A percentile compares a stretch with the other conserved stretches of the same genome.
Evolutionary conservation across 202 grass and related monocot genomes (phyloP).

Genomic region (Bolboschoenoplectus hybrid): DNA sequence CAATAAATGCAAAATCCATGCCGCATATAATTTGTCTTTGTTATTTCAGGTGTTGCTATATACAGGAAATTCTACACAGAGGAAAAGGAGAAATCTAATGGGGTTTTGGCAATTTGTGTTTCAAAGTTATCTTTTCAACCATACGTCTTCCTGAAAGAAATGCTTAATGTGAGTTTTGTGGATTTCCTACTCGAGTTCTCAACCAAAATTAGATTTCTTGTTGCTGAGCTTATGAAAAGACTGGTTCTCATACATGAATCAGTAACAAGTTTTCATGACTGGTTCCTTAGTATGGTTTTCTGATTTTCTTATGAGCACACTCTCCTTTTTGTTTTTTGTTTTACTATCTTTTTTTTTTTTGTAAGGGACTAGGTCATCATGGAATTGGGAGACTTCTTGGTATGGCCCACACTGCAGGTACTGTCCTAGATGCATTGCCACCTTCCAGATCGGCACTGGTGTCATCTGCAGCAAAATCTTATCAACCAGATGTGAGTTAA

Average conservation of each 20-base stretch:
- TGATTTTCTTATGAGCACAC: not conserved
- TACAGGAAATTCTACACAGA: conserved; percentile 91
- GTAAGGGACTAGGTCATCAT: conserved; percentile 62
- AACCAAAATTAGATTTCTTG: conserved; percentile 4
- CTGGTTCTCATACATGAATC: not conserved
- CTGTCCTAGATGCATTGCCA: conserved; percentile 74
- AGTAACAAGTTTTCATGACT: conserved; percentile 6
- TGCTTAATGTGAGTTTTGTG: conserved; percentile 64
- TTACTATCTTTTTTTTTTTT: conserved; percentile 7
- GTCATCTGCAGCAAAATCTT: conserved; percentile 66
- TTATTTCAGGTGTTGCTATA: conserved; percentile 65
- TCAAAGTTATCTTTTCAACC: conserved; percentile 63
- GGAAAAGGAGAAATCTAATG: conserved; percentile 65
- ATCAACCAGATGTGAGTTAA: conserved; percentile 74
- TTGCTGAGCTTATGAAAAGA: conserved; percentile 18
- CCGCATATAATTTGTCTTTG: not conserved
- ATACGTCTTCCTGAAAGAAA: conserved; percentile 59
- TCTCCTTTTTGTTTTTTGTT: not conserved
- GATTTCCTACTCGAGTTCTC: conserved; percentile 4
- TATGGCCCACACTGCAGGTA: conserved; percentile 64
- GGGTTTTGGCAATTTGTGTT: conserved; percentile 81
- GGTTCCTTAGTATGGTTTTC: not conserved
- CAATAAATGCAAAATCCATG: not conserved
- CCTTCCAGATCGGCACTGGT: conserved; percentile 64
- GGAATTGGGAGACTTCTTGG: conserved; percentile 73